Conservation (phyloP, 176 grass and related monocot genomes). For the Oryza brachyantha region DNA sequence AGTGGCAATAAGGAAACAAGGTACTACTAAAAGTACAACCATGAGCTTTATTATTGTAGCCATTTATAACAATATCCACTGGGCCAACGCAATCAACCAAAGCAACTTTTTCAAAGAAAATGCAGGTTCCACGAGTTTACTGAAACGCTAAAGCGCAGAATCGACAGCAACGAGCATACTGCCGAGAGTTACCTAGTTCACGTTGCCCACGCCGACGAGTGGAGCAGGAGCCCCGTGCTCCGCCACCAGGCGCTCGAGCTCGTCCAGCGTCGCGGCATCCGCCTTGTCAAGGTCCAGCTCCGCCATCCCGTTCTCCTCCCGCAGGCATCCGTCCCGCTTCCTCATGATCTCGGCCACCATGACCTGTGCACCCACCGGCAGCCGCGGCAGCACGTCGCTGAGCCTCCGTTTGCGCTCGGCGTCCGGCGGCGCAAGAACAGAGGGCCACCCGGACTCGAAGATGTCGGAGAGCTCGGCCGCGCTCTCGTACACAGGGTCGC, state of each 20-base stretch:
- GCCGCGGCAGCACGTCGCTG: not conserved
- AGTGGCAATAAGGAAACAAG: no score
- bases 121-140: no score
- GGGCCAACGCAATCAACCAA: no score
- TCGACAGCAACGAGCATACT: not conserved
- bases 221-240: not conserved
- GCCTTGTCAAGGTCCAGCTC: conserved; percentile 45
- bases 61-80: no score
- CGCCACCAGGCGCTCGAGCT: conserved; percentile 34
- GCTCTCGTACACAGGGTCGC: conserved; percentile 45
- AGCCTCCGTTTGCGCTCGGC: conserved; percentile 19
- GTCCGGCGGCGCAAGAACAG: not conserved
- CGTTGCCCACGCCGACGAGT: not conserved
- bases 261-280: conserved; percentile 42
- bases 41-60: no score
- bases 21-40: no score
- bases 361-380: conserved; percentile 25
- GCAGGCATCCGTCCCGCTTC: conserved; percentile 30
- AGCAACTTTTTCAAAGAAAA: no score
- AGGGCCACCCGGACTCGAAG: conserved; percentile 43
- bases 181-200: conserved; percentile 12
- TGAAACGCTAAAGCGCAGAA: conserved; percentile 3
- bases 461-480: conserved; percentile 33
- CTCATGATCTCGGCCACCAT: conserved; percentile 27
- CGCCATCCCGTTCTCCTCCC: conserved; percentile 29